Conservation (phyloP, 257 asterid genomes). For the Solanum habrochaites region DNA sequence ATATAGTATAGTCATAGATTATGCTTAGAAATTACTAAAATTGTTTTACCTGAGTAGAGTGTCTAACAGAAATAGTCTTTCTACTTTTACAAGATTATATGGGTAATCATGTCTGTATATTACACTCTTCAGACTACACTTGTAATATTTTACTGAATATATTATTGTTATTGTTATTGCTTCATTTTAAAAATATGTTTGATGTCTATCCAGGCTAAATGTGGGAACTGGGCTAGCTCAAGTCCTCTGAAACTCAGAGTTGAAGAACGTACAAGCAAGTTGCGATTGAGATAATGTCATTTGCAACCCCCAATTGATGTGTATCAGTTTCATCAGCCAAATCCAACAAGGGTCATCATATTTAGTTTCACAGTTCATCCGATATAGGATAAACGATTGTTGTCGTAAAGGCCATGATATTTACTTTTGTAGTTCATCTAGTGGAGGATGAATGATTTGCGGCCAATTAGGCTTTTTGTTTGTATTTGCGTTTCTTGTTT, state of each 20-base stretch:
- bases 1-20: not conserved
- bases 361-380: not conserved
- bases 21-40: too few relatives aligned
- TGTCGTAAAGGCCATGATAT: too few relatives aligned
- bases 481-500: too few relatives aligned
- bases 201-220: conserved; percentile 25
- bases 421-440: too few relatives aligned
- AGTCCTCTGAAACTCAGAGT: conserved; percentile 21
- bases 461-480: too few relatives aligned
- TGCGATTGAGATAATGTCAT: conserved; percentile 45
- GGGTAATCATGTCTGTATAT: not conserved
- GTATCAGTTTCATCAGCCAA: not conserved
- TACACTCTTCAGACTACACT: not conserved
- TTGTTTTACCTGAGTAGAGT: not conserved
- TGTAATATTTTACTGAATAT: not conserved
- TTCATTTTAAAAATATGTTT: not conserved
- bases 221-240: conserved; percentile 13
- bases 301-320: conserved; percentile 18
- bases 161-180: not conserved
- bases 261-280: conserved; percentile 69
- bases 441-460: too few relatives aligned
- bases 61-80: not conserved
- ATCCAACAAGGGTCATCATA: not conserved
- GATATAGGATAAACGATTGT: accelerated
- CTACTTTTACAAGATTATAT: not conserved